Conservation (phyloP, 306 rosid genomes). For the Dalbergia oliveri region DNA sequence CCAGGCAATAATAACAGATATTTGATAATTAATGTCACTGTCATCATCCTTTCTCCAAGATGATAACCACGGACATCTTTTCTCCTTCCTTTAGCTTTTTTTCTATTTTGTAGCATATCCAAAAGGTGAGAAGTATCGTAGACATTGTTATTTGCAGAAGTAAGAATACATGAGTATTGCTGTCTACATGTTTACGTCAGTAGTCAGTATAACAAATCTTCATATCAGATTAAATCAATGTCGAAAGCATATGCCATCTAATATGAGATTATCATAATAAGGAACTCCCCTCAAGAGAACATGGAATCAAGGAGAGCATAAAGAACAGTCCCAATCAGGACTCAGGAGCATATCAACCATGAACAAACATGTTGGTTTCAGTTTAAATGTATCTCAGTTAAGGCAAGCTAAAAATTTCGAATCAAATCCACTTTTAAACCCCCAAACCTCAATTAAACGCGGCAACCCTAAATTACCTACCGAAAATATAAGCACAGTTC, state of each 20-base stretch:
- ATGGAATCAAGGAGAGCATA: background rate
- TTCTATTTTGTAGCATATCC: background rate
- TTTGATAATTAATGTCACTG: conserved; percentile 28
- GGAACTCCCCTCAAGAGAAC: conserved; percentile 20
- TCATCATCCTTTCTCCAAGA: conserved; percentile 19
- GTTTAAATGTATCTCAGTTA: conserved; percentile 11
- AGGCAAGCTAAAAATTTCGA: background rate
- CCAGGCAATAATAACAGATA: conserved; percentile 4
- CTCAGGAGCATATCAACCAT: conserved; percentile 28
- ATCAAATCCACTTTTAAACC: background rate
- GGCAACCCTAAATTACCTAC: background rate
- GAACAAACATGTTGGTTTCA: conserved; percentile 28
- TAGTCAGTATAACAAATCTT: conserved; percentile 3
- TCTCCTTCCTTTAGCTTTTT: conserved; percentile 6
- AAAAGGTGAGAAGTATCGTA: conserved; percentile 16
- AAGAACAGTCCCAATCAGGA: conserved; percentile 16
- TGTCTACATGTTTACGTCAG: conserved; percentile 20
- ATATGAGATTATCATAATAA: conserved; percentile 2
- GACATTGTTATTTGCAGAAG: background rate
- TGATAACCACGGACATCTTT: conserved; percentile 13
- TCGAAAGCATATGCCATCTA: conserved; percentile 1
- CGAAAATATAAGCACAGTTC: background rate
- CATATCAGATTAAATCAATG: conserved; percentile 20
- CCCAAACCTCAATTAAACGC: background rate
- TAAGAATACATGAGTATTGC: conserved; percentile 14